Percentiles rank a stretch among this genome's conserved stretches.
These are phyloP conservation scores for Selenicereus undatus DNA, from an alignment of 148 eudicot species.

Conservation along the genomic window DNA sequence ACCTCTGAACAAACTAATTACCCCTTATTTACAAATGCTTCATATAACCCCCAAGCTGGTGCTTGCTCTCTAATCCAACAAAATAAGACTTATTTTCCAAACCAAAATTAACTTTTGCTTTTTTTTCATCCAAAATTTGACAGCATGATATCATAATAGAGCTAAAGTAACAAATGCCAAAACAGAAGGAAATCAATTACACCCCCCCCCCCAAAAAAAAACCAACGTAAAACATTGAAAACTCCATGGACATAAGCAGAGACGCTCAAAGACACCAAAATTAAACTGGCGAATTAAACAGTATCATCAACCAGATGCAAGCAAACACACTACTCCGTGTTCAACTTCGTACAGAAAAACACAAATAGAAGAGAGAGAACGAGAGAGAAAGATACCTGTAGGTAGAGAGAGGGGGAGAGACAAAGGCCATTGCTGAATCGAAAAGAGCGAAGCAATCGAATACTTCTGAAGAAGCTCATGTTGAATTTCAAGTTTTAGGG, in stretches of 20 bases:
- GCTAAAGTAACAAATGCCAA: background rate
- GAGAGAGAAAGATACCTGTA: conserved; percentile 6
- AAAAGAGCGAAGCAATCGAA: conserved; percentile 14
- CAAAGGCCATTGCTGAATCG: conserved; percentile 12
- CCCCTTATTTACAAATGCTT: background rate
- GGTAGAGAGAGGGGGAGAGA: conserved; percentile 4
- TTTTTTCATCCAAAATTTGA: no score
- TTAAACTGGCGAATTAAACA: background rate
- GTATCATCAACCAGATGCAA: background rate
- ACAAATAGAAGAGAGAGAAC: background rate
- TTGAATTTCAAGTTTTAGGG: conserved; percentile 11
- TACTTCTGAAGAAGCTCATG: conserved; percentile 14
- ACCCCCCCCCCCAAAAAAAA: no score
- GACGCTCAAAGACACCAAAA: background rate
- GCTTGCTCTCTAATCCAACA: no score
- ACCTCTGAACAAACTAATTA: background rate
- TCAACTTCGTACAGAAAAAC: background rate
- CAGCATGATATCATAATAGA: no score
- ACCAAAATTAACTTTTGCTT: no score
- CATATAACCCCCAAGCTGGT: no score
- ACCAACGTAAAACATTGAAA: background rate
- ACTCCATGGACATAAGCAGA: background rate
- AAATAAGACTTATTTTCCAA: no score
- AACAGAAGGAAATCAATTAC: background rate
- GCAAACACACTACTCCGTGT: background rate